Evolutionary conservation across 192 early-diverging fungal genomes (phyloP).

Genomic region (Coemansia sp.): DNA sequence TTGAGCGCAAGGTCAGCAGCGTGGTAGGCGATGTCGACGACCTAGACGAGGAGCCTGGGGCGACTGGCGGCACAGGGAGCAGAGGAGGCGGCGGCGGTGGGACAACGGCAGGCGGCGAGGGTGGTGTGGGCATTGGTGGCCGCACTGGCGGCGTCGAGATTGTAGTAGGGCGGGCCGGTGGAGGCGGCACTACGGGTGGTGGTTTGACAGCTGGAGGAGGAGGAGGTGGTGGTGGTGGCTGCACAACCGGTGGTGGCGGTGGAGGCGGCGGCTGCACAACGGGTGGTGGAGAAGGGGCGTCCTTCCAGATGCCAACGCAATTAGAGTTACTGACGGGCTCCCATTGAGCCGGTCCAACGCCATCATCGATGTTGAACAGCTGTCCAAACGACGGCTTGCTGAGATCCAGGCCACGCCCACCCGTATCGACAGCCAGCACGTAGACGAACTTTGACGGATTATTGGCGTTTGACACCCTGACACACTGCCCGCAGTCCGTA

Average conservation of each 20-base stretch:
- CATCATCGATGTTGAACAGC: slow-evolving; percentile 52
- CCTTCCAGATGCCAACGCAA: slow-evolving; percentile 51
- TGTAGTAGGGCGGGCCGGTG: neutral
- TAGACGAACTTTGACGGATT: slow-evolving; percentile 50
- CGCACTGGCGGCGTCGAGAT: neutral
- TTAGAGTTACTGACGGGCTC: slow-evolving; percentile 29
- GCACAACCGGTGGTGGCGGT: neutral
- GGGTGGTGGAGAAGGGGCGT: slow-evolving; percentile 5
- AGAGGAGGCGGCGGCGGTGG: neutral
- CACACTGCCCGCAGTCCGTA: slow-evolving; percentile 54
- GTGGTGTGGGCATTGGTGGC: neutral
- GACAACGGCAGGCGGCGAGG: neutral
- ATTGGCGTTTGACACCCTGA: slow-evolving; percentile 50
- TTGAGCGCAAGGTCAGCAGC: neutral
- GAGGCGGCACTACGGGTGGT: neutral
- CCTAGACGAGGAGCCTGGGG: neutral
- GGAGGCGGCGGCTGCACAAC: neutral
- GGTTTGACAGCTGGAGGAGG: neutral
- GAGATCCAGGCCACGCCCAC: slow-evolving; percentile 55
- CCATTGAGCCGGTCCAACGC: slow-evolving; percentile 54
- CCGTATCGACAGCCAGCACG: slow-evolving; percentile 57
- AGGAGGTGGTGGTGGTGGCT: neutral
- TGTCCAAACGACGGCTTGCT: slow-evolving; percentile 52
- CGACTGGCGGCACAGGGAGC: neutral
- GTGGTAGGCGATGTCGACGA: neutral